Percentiles rank a stretch among this genome's conserved stretches.
phyloP scores from a whole-genome alignment of 2,329 filamentous ascomycete species.

The Monosporascus sp. region DNA sequence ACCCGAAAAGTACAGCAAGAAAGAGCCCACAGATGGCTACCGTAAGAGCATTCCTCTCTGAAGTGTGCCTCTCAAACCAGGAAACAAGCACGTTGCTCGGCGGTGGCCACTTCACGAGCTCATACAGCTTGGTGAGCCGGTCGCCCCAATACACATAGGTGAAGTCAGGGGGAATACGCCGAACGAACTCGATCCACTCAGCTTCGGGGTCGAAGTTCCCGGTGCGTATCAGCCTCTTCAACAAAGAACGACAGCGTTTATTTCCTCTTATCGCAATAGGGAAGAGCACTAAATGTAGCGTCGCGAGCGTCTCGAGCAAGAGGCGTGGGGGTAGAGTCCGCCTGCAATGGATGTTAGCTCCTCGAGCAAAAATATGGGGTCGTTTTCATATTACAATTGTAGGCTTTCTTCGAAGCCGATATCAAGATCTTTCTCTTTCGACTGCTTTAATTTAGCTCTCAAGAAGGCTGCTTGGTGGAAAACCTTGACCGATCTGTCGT shows the following conservation, averaged over 20 bases:
- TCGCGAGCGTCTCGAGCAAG: constrained; percentile 5
- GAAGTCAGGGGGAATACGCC: constrained; percentile 3
- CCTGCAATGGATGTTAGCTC: not conserved
- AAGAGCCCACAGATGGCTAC: constrained; percentile 5
- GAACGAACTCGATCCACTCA: constrained; percentile 2
- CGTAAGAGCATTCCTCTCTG: constrained; percentile 8
- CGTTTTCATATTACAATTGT: not conserved
- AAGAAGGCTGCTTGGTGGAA: constrained; percentile 8
- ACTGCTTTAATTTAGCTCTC: constrained; percentile 1
- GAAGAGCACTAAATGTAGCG: constrained; percentile 4
- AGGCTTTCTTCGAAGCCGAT: not conserved
- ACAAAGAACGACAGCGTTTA: not conserved
- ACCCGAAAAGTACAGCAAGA: constrained; percentile 2
- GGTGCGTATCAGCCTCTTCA: constrained; percentile 3
- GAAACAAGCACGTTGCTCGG: constrained; percentile 5
- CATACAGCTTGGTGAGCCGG: constrained; percentile 1
- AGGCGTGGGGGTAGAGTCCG: constrained; percentile 4
- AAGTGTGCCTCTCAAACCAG: constrained; percentile 9
- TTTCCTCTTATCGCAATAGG: constrained; percentile 1
- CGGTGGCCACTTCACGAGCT: constrained; percentile 3
- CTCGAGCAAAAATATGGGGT: not conserved
- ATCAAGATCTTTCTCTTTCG: not conserved
- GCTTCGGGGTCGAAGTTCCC: constrained; percentile 1
- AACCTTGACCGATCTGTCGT: not conserved
- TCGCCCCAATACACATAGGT: constrained; percentile 5